A percentile compares a stretch with the other conserved stretches of the same genome.
Evolutionary conservation across 495 filamentous ascomycete species (phyloP).

Genomic region (Aspergillus hancockii): DNA sequence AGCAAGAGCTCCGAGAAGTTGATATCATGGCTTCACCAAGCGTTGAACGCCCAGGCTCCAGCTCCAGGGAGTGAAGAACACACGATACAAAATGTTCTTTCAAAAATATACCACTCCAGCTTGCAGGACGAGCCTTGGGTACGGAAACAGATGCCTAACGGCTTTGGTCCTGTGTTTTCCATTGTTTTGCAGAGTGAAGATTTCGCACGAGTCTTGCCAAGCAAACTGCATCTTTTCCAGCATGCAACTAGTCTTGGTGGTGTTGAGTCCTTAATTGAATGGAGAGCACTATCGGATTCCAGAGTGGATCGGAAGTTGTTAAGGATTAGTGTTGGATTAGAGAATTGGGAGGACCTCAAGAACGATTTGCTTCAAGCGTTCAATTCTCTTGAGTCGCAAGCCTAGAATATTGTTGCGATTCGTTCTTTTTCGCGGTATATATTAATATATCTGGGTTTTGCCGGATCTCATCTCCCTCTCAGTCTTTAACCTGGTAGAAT

Average conservation of each 20-base stretch:
- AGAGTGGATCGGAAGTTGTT: conserved; percentile 65
- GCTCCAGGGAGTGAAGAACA: conserved; percentile 26
- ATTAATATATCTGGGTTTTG: too few relatives aligned
- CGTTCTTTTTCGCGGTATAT: not conserved
- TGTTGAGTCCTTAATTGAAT: conserved; percentile 77
- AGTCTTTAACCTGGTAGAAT: not conserved
- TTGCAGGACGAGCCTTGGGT: conserved; percentile 73
- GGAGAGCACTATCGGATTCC: conserved; percentile 68
- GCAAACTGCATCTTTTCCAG: conserved; percentile 73
- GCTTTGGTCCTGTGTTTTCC: conserved; percentile 79
- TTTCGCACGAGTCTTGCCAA: conserved; percentile 66
- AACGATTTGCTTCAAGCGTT: conserved; percentile 70
- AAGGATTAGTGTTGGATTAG: conserved; percentile 76
- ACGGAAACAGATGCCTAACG: conserved; percentile 77
- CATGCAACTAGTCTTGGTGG: conserved; percentile 90
- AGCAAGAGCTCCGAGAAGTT: conserved; percentile 60
- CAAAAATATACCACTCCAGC: conserved; percentile 67
- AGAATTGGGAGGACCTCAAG: conserved; percentile 74
- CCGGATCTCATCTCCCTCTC: too few relatives aligned
- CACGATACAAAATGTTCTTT: conserved; percentile 50
- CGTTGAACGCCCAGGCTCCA: conserved; percentile 31
- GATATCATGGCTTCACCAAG: conserved; percentile 63
- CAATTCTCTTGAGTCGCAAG: conserved; percentile 1
- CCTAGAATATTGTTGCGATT: not conserved
- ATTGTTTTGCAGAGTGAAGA: conserved; percentile 57